A percentile compares a stretch with the other conserved stretches of the same genome.
Conservation (phyloP, 2,329 filamentous ascomycete genomes). For the Thielaviopsis punctulata region DNA sequence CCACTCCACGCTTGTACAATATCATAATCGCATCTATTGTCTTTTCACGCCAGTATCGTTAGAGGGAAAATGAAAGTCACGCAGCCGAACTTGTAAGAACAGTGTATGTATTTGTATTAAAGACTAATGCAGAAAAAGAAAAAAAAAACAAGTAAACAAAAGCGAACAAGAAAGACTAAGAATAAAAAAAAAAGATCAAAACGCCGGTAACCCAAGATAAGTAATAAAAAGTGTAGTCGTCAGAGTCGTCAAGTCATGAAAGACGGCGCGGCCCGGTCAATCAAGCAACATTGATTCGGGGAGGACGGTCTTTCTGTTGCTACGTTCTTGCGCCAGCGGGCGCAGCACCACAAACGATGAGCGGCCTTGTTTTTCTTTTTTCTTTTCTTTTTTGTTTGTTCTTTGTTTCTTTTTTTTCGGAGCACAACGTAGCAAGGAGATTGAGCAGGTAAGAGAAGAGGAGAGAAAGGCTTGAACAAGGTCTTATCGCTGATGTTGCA, state of each 20-base stretch:
- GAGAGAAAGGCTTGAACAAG: too few relatives aligned
- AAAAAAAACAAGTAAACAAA: neutral
- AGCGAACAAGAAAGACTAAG: too few relatives aligned
- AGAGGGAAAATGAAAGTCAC: too few relatives aligned
- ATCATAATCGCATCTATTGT: neutral
- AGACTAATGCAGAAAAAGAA: neutral
- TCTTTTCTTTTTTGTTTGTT: too few relatives aligned
- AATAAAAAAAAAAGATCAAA: neutral
- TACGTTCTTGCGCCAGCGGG: neutral
- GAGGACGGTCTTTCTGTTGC: neutral
- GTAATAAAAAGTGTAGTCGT: neutral
- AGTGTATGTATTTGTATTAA: neutral
- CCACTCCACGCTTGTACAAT: neutral
- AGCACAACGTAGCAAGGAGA: neutral
- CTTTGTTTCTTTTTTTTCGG: neutral
- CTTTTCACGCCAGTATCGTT: neutral
- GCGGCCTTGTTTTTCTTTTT: neutral
- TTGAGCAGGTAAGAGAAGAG: too few relatives aligned
- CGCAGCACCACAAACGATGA: neutral
- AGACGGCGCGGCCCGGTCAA: neutral
- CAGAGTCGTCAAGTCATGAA: neutral
- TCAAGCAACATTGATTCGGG: neutral
- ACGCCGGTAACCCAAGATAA: neutral
- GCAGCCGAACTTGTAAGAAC: neutral
- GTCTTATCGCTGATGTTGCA: too few relatives aligned